These are phyloP conservation scores for Candida ortonii DNA, from an alignment of 805 yeast species.

Conservation along the genomic window DNA sequence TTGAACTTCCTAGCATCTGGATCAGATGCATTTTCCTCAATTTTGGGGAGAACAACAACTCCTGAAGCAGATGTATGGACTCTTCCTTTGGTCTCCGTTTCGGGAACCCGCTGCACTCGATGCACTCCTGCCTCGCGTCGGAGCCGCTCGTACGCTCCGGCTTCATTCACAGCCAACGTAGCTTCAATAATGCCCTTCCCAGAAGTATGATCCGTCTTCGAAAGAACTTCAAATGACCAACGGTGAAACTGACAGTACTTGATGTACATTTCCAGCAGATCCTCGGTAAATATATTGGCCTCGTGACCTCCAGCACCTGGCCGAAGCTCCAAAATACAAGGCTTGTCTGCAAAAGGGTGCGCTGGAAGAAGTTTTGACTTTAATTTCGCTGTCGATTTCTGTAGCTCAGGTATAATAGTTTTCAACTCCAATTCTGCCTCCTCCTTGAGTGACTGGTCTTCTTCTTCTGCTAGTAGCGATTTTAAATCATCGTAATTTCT, in stretches of 20 bases:
- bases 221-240: slow-evolving; percentile 67
- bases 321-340: slow-evolving; percentile 79
- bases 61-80: slow-evolving; percentile 97
- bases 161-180: slow-evolving; percentile 65
- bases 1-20: slow-evolving; percentile 53
- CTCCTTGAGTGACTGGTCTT: slow-evolving; percentile 42
- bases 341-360: slow-evolving; percentile 68
- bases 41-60: slow-evolving; percentile 85
- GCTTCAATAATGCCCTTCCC: slow-evolving; percentile 77
- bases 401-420: slow-evolving; percentile 42
- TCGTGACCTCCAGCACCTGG: slow-evolving; percentile 98
- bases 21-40: slow-evolving; percentile 53
- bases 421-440: slow-evolving; percentile 66
- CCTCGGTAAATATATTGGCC: slow-evolving; percentile 82
- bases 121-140: slow-evolving; percentile 94
- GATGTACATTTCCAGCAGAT: slow-evolving; percentile 77
- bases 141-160: slow-evolving; percentile 71
- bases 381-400: slow-evolving; percentile 41
- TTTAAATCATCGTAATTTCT: slow-evolving; percentile 34
- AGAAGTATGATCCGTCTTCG: slow-evolving; percentile 52
- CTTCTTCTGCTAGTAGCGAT: slow-evolving; percentile 33
- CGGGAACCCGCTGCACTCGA: slow-evolving; percentile 91
- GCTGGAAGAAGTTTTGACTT: slow-evolving; percentile 68
- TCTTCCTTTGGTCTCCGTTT: slow-evolving; percentile 89
- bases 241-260: slow-evolving; percentile 59